Percentiles rank a stretch among this genome's conserved stretches.
Conservation (phyloP, 148 eudicot species). For the Cornus suecica region DNA sequence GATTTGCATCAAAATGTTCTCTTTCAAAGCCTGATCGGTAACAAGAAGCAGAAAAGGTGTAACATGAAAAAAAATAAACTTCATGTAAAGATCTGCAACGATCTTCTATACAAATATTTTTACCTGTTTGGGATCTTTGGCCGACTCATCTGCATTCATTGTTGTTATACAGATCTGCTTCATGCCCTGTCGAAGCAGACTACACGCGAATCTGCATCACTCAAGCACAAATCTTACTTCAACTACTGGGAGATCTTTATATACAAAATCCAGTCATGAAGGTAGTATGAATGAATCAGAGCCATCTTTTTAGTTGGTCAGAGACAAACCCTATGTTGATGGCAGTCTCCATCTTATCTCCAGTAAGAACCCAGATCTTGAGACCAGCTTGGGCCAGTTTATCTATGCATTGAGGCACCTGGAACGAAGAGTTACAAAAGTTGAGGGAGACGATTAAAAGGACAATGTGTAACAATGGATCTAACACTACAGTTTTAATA, state of each 20-base stretch:
- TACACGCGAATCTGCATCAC: slow-evolving; percentile 73
- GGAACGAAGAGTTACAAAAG: slow-evolving; percentile 9
- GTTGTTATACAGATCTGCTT: slow-evolving; percentile 78
- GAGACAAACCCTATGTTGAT: slow-evolving; percentile 86
- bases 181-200: slow-evolving; percentile 95
- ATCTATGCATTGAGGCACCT: slow-evolving; percentile 97
- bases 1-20: slow-evolving; percentile 67
- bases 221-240: neutral
- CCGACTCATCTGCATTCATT: slow-evolving; percentile 28
- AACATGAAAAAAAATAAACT: slow-evolving; percentile 22
- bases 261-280: neutral
- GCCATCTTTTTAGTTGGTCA: neutral
- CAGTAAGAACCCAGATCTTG: slow-evolving; percentile 97
- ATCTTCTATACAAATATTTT: slow-evolving; percentile 9
- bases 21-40: slow-evolving; percentile 54
- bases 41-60: slow-evolving; percentile 22
- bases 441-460: slow-evolving; percentile 44
- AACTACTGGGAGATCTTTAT: neutral
- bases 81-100: slow-evolving; percentile 8
- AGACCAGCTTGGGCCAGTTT: slow-evolving; percentile 98
- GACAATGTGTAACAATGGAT: slow-evolving; percentile 51
- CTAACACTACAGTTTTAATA: neutral
- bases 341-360: slow-evolving; percentile 99
- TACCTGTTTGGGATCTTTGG: slow-evolving; percentile 70
- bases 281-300: neutral